phyloP scores from a whole-genome alignment of 495 filamentous ascomycete species.

The Xylaria sp. region DNA sequence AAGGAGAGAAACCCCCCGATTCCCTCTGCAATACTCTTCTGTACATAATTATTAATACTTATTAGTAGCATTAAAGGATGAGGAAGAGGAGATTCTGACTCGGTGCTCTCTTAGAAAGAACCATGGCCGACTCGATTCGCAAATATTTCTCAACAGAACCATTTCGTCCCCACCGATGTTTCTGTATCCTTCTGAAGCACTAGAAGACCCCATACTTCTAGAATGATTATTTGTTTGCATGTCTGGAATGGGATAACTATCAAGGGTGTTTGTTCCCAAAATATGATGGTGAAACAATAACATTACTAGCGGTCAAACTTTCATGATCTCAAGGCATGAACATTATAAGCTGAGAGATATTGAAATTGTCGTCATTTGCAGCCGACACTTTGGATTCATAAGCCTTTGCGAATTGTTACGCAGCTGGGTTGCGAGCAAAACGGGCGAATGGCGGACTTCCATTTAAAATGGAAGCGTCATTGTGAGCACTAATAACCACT shows the following conservation, averaged over 20 bases:
- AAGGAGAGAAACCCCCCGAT: neutral
- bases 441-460: constrained; percentile 11
- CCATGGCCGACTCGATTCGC: neutral
- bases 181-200: neutral
- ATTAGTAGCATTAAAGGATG: neutral
- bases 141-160: neutral
- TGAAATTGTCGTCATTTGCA: constrained; percentile 7
- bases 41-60: too few relatives aligned
- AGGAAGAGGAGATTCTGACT: constrained; percentile 10
- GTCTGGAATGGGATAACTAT: neutral
- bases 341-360: neutral
- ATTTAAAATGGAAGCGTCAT: constrained; percentile 24
- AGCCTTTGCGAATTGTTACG: constrained; percentile 5
- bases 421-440: constrained; percentile 1
- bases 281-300: constrained; percentile 14
- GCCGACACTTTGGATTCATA: constrained; percentile 4
- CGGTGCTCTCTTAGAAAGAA: neutral
- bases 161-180: neutral
- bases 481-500: constrained; percentile 7
- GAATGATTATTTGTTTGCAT: neutral
- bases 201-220: neutral
- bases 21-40: neutral
- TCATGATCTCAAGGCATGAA: constrained; percentile 11
- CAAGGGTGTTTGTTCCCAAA: neutral
- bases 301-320: neutral